Conservation (phyloP, 352 stramenopile species). For the Blastocystis sp. region DNA sequence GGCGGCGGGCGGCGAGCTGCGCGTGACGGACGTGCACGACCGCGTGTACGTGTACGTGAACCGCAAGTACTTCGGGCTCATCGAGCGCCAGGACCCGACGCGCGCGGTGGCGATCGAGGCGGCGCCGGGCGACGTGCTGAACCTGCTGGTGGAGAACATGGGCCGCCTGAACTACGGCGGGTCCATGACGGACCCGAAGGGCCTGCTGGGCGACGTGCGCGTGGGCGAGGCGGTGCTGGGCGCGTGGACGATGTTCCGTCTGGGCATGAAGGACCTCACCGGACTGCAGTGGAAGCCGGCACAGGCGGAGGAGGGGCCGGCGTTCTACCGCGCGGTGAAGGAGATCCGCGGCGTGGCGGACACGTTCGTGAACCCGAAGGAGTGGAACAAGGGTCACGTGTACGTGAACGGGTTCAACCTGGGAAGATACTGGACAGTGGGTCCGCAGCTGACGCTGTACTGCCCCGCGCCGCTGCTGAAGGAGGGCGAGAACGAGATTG, state of each 20-base stretch:
- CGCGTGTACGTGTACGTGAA: constrained; percentile 69
- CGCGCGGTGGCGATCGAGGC: constrained; percentile 11
- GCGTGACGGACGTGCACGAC: constrained; percentile 58
- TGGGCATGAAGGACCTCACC: constrained; percentile 45
- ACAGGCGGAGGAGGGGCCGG: not conserved
- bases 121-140: constrained; percentile 3
- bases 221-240: constrained; percentile 63
- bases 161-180: constrained; percentile 71
- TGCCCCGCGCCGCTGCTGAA: constrained; percentile 69
- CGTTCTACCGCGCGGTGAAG: constrained; percentile 53
- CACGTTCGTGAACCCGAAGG: constrained; percentile 71
- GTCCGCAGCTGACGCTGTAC: constrained; percentile 74
- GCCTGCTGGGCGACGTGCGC: constrained; percentile 53
- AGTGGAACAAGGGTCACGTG: constrained; percentile 72
- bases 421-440: constrained; percentile 72
- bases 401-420: constrained; percentile 73
- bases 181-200: constrained; percentile 53
- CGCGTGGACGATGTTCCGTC: constrained; percentile 5
- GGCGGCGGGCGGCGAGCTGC: constrained; percentile 32
- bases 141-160: constrained; percentile 71
- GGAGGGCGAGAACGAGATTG: constrained; percentile 67
- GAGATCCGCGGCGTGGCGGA: constrained; percentile 66
- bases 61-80: constrained; percentile 16
- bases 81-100: constrained; percentile 24
- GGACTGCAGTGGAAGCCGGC: constrained; percentile 58